phyloP scores from a whole-genome alignment of 257 asterid species.

The Pogostemon cablin region DNA sequence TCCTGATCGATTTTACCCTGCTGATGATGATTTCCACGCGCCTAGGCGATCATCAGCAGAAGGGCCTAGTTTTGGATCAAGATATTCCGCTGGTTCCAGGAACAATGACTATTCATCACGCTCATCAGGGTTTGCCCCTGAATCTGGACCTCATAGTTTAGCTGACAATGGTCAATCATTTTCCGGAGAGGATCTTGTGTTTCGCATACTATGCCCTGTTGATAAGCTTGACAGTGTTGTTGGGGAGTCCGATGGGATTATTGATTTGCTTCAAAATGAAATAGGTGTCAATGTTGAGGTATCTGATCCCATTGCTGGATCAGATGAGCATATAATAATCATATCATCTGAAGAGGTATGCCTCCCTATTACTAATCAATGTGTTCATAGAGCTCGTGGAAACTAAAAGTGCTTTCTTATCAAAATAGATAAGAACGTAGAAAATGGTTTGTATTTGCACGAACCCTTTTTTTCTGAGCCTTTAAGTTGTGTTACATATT shows the following conservation, averaged over 20 bases:
- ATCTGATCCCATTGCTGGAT: conserved; percentile 59
- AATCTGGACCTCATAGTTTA: conserved; percentile 50
- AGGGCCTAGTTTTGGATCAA: conserved; percentile 63
- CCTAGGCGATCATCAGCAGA: conserved; percentile 57
- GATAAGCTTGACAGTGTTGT: conserved; percentile 67
- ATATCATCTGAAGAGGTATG: conserved; percentile 87
- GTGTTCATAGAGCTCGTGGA: neutral
- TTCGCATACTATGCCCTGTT: conserved; percentile 85
- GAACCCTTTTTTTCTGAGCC: too few species aligned
- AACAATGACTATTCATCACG: conserved; percentile 61
- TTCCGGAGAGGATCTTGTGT: conserved; percentile 68
- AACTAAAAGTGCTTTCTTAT: neutral
- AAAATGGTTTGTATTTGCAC: too few species aligned
- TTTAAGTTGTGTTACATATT: too few species aligned
- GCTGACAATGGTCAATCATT: conserved; percentile 53
- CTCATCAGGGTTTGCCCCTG: conserved; percentile 55
- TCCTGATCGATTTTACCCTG: conserved; percentile 62
- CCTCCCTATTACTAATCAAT: conserved; percentile 22
- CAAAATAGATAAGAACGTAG: too few species aligned
- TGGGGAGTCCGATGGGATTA: conserved; percentile 79
- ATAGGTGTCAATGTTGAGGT: conserved; percentile 78
- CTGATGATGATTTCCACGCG: conserved; percentile 61
- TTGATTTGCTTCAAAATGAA: conserved; percentile 80
- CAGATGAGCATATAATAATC: conserved; percentile 67
- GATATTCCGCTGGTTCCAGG: conserved; percentile 58